Evolutionary conservation across 495 filamentous ascomycete genomes (phyloP).

Genomic region (Filosporella fistucella): DNA sequence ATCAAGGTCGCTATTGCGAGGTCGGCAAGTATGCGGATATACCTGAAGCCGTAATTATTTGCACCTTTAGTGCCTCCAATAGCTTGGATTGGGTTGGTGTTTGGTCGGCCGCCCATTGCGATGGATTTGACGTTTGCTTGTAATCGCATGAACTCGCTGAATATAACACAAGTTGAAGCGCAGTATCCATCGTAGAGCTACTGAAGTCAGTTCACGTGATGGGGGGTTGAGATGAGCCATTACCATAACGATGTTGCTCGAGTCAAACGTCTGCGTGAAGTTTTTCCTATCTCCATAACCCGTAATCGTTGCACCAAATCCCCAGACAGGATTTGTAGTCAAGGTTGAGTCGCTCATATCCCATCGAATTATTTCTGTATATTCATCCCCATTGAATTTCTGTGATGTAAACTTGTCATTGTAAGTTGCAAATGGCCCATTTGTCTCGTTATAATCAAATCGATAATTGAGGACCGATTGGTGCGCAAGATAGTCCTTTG

Average conservation of each 20-base stretch:
- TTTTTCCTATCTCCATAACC: conserved; percentile 33
- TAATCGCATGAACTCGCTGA: conserved; percentile 47
- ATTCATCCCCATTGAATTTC: conserved; percentile 6
- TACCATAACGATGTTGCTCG: conserved; percentile 36
- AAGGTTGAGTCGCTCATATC: conserved; percentile 8
- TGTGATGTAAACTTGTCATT: conserved; percentile 8
- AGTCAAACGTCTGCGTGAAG: conserved; percentile 34
- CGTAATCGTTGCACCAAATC: conserved; percentile 26
- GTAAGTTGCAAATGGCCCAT: conserved; percentile 4
- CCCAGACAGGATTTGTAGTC: conserved; percentile 9
- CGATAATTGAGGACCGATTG: conserved; percentile 9
- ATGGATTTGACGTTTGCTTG: conserved; percentile 53
- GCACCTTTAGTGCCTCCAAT: conserved; percentile 56
- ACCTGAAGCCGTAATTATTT: conserved; percentile 12
- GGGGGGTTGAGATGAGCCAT: too few species aligned
- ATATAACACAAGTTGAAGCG: conserved; percentile 57
- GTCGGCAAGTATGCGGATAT: conserved; percentile 4
- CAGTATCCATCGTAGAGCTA: conserved; percentile 62
- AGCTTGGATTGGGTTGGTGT: conserved; percentile 50
- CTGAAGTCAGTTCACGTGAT: neutral
- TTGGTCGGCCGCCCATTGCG: conserved; percentile 53
- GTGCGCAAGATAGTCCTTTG: conserved; percentile 1
- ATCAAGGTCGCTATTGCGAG: conserved; percentile 2
- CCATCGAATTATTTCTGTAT: conserved; percentile 10
- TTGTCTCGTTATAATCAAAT: conserved; percentile 9